A percentile compares a stretch with the other conserved stretches of the same genome.
phyloP scores from a whole-genome alignment of 306 rosid genomes.

The Corylus americana region DNA sequence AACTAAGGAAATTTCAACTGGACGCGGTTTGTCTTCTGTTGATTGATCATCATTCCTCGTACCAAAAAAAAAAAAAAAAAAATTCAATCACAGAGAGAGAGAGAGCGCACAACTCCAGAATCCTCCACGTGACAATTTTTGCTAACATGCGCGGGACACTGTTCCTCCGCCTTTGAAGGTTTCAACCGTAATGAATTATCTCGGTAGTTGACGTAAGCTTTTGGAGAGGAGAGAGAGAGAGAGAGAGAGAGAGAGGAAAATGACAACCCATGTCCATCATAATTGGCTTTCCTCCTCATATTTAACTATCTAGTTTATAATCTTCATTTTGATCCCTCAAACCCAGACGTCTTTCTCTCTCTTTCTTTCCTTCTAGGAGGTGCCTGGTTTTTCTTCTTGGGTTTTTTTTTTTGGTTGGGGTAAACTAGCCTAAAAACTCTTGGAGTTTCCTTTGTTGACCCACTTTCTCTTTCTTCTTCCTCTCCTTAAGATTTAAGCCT shows the following conservation, averaged over 20 bases:
- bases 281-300: slow-evolving; percentile 3
- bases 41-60: not conserved
- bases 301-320: not conserved
- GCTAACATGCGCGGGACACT: slow-evolving; percentile 34
- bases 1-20: too few relatives aligned
- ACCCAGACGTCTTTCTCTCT: not conserved
- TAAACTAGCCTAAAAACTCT: not conserved
- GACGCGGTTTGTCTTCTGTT: not conserved
- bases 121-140: slow-evolving; percentile 18
- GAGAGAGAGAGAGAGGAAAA: not conserved
- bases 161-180: slow-evolving; percentile 51
- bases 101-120: not conserved
- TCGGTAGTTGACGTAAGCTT: slow-evolving; percentile 30
- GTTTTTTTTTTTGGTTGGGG: too few relatives aligned
- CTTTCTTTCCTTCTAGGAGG: not conserved
- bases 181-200: slow-evolving; percentile 47
- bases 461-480: slow-evolving; percentile 1
- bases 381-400: not conserved
- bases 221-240: not conserved
- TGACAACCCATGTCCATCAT: slow-evolving; percentile 11
- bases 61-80: not conserved
- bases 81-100: too few relatives aligned
- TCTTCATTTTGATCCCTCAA: slow-evolving; percentile 6
- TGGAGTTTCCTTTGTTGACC: slow-evolving; percentile 26
- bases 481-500: not conserved